phyloP scores from a whole-genome alignment of 768 basidiomycete species.

The Pleurotus djamor region DNA sequence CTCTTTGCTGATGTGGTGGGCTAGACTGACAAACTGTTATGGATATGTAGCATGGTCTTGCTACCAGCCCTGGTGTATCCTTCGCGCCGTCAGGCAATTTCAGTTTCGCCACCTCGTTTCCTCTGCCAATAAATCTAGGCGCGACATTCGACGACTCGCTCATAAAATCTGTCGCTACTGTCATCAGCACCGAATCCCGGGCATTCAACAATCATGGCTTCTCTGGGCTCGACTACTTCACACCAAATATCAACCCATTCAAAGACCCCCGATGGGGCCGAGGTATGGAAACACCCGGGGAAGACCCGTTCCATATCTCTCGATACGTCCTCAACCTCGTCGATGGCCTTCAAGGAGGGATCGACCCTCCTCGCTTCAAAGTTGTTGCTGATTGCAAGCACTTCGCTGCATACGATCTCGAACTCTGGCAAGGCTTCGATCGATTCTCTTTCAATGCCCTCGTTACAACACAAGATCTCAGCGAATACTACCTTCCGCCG shows the following conservation, averaged over 20 bases:
- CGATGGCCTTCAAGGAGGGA: slow-evolving; percentile 54
- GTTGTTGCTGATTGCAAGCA: slow-evolving; percentile 60
- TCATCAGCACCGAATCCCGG: slow-evolving; percentile 56
- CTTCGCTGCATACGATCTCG: slow-evolving; percentile 57
- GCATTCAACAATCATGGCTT: slow-evolving; percentile 55
- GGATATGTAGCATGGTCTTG: slow-evolving; percentile 55
- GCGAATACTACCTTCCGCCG: slow-evolving; percentile 52
- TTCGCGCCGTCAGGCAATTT: slow-evolving; percentile 50
- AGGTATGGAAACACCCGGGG: slow-evolving; percentile 61
- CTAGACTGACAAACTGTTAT: background rate
- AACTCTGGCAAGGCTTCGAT: slow-evolving; percentile 49
- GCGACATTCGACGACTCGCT: slow-evolving; percentile 56
- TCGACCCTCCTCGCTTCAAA: slow-evolving; percentile 48
- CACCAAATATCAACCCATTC: slow-evolving; percentile 58
- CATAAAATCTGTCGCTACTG: slow-evolving; percentile 44
- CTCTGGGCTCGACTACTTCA: slow-evolving; percentile 55
- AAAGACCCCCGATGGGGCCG: slow-evolving; percentile 65
- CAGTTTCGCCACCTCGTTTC: slow-evolving; percentile 59
- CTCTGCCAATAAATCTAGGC: slow-evolving; percentile 51
- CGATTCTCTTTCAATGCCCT: slow-evolving; percentile 52
- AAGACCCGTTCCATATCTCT: slow-evolving; percentile 52
- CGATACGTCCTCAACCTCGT: slow-evolving; percentile 57
- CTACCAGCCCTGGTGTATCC: slow-evolving; percentile 46
- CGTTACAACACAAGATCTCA: slow-evolving; percentile 51
- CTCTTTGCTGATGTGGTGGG: background rate